Conservation (phyloP, 306 rosid genomes). For the Sicyos edulis region DNA sequence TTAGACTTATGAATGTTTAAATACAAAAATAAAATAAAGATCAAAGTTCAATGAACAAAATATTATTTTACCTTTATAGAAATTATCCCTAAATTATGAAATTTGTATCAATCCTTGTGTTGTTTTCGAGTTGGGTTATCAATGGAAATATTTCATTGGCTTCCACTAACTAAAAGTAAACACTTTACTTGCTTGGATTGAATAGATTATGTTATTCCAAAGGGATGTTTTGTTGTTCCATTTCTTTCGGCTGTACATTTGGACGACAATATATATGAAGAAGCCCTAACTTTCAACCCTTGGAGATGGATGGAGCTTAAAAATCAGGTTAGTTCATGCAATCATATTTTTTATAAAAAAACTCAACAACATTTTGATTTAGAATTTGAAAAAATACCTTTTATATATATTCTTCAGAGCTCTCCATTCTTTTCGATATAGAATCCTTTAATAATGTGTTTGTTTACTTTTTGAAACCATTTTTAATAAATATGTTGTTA, state of each 20-base stretch:
- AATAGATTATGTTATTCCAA: constrained; percentile 68
- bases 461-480: background rate
- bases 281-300: constrained; percentile 64
- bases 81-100: too few relatives aligned
- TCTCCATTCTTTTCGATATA: too few relatives aligned
- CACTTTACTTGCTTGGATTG: background rate
- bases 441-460: too few relatives aligned
- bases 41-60: too few relatives aligned
- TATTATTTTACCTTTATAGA: too few relatives aligned
- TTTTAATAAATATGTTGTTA: background rate
- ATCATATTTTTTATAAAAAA: too few relatives aligned
- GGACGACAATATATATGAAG: constrained; percentile 66
- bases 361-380: too few relatives aligned
- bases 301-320: constrained; percentile 91
- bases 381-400: too few relatives aligned
- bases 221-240: constrained; percentile 90
- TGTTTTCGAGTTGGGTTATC: background rate
- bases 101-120: too few relatives aligned
- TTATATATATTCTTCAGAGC: too few relatives aligned
- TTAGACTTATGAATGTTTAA: too few relatives aligned
- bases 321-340: constrained; percentile 49
- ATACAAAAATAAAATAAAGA: too few relatives aligned
- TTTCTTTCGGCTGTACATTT: constrained; percentile 94
- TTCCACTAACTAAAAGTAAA: background rate
- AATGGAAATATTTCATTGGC: background rate